Evolutionary conservation across 371 early-diverging fungal species (phyloP), one percentile per base, ranked within the genome.

Genomic region (Mucor racemosus): DNA sequence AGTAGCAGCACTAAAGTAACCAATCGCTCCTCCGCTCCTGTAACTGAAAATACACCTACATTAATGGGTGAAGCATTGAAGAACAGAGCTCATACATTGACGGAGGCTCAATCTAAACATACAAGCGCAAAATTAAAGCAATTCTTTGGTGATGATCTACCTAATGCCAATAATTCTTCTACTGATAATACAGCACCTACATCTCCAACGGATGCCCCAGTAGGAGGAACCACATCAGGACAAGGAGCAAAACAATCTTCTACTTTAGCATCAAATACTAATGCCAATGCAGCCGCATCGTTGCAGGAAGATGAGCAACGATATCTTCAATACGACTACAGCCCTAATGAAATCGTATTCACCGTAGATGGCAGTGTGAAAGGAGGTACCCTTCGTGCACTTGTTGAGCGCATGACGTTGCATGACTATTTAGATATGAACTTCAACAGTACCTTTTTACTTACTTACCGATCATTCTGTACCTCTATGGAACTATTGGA

Each of bases 391-490:
- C 80, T 96, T 33, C 76, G 77, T 0, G 94, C 93, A 0, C 75
- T 97, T 31, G 88, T 96, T 0, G 97, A 95, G 78, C 86, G 94
- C 7, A 82, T 97, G 71, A 97, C 97, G 0, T 72, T 91, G 10
- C 97, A 97, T 64, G 93, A 95, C 64, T 78, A 74, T 35, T 71
- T 81, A 3, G 97, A 97, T 63, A 80, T 90, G 62, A 86, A 87
- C 54, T 96, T 92, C 76, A 88, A 88, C 58, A 85, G 81, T 39
- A 91, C 93, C 0, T 97, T 98, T 75, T 72, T 98, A 74, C 82
- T 98, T 61, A 95, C 95, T 7, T 97, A 95, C 76, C 92, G 93
- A 26, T 90, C 92, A 10, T 97, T 97, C 73, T 86, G 88, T n/a
- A 88, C 92, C 1, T 86, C 95, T 0, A 76, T 80, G 17, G 88